Evolutionary conservation across 108 stramenopile species (phyloP), one percentile per base, ranked within the genome.

Genomic region (Nitzschia sp.): DNA sequence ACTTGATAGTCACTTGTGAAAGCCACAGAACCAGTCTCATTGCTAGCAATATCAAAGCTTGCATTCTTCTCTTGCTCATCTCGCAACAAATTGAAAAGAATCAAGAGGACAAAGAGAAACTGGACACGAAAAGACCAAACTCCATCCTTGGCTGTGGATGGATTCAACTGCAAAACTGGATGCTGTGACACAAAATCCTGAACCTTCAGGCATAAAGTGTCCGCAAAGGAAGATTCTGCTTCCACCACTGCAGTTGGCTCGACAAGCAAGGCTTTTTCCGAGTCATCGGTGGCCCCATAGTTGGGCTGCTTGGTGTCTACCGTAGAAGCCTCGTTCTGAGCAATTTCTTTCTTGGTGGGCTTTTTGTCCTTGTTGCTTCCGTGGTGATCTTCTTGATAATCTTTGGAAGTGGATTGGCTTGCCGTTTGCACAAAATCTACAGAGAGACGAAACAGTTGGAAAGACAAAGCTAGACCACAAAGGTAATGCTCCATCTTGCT

Each of bases 391-490:
- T 86, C 77, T 10, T 61, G 69, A 11, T 76, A 84, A 53, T 85
- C 64, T 40, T 65, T 78, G 39, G 73, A 61, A 40, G 77, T 78
- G 7, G 25, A 41, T 34, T 81, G 52, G 46, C 71, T 67, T 10
- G 88, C 88, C 8, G 71, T 75, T 41, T 80, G 70, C 52, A 92
- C 78, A 7, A 83, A 53, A 78, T 88, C 91, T 43, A 83, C 66
- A 52, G 78, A 78, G n/a, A 92, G 50, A 2, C 91, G 88, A 62
- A 88, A 46, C 51, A 92, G 73, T 53, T 82, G 76, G 56, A 89
- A 68, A 24, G 86, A 48, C 46, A 48, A 15, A 3, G n/a, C 29
- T 5, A 34, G 29, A 34, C 29, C 29, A 34, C 29, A 3, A 1
- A 34, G 29, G 29, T 34, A 34, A 34, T 34, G 29, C 5, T 34